Percentiles rank a stretch among this genome's conserved stretches.
phyloP scores from a whole-genome alignment of 495 filamentous ascomycete species.

The Evernia prunastri region DNA sequence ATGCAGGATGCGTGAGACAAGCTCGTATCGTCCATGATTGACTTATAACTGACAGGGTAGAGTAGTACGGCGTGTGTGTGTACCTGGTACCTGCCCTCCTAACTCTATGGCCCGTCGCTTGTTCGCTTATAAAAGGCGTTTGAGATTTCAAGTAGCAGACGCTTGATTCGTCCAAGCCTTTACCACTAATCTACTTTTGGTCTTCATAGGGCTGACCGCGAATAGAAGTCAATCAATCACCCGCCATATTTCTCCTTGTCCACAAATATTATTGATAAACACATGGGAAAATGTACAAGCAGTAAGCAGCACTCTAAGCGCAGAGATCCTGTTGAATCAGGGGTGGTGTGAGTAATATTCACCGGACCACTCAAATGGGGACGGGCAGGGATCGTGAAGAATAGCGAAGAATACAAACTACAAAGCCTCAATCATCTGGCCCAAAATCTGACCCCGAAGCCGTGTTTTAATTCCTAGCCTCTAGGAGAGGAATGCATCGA shows the following conservation, averaged over 20 bases:
- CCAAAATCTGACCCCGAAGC: background rate
- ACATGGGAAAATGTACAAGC: too few relatives aligned
- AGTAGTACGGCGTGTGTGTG: too few relatives aligned
- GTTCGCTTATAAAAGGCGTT: background rate
- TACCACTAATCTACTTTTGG: background rate
- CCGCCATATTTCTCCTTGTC: background rate
- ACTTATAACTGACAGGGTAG: too few relatives aligned
- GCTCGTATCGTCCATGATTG: too few relatives aligned
- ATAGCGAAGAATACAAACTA: too few relatives aligned
- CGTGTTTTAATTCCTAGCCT: too few relatives aligned
- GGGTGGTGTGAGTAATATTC: background rate
- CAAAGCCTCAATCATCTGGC: background rate
- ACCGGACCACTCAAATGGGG: background rate
- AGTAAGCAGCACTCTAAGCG: background rate
- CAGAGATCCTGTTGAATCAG: background rate
- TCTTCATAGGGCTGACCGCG: background rate
- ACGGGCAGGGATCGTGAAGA: background rate
- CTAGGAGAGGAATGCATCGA: too few relatives aligned
- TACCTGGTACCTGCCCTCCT: too few relatives aligned
- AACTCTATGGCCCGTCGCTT: conserved; percentile 6
- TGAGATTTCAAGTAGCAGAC: background rate
- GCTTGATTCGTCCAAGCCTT: too few relatives aligned
- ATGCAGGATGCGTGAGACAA: too few relatives aligned
- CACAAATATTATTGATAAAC: background rate
- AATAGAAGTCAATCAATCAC: background rate